phyloP scores from a whole-genome alignment of 805 yeast genomes.

The Starmerella potacharoeniae region DNA sequence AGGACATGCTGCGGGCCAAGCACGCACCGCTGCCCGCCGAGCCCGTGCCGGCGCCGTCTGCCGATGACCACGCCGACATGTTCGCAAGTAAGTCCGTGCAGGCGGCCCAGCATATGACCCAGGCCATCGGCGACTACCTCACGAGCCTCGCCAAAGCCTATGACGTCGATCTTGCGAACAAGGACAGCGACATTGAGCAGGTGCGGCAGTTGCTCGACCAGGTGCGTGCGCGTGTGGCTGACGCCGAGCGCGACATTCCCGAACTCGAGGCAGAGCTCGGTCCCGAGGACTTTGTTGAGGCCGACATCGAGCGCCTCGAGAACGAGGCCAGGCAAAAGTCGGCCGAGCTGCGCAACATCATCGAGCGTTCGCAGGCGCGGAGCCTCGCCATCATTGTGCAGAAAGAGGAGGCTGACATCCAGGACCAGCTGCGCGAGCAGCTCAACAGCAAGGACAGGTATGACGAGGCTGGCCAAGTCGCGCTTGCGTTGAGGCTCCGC shows the following conservation, averaged over 20 bases:
- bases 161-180: conserved; percentile 42
- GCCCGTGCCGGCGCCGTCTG: not conserved
- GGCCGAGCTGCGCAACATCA: conserved; percentile 32
- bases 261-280: conserved; percentile 27
- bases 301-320: conserved; percentile 22
- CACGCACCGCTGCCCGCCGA: not conserved
- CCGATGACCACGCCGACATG: not conserved
- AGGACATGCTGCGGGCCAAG: conserved; percentile 20
- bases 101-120: conserved; percentile 9
- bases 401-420: conserved; percentile 36
- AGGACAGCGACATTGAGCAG: conserved; percentile 43
- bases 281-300: conserved; percentile 22
- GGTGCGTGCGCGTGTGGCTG: conserved; percentile 34
- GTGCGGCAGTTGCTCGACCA: conserved; percentile 35
- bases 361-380: conserved; percentile 56
- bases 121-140: conserved; percentile 19
- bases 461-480: conserved; percentile 19
- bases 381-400: conserved; percentile 48
- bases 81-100: conserved; percentile 21
- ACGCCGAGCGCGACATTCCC: conserved; percentile 28
- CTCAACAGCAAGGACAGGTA: conserved; percentile 14
- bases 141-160: conserved; percentile 38
- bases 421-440: conserved; percentile 22
- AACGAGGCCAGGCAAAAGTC: conserved; percentile 25
- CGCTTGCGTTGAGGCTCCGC: conserved; percentile 31